Percentiles rank a stretch among this genome's conserved stretches.
These are phyloP conservation scores for Epichloe uncinata DNA, from an alignment of 2,329 filamentous ascomycete genomes.

Conservation along the genomic window DNA sequence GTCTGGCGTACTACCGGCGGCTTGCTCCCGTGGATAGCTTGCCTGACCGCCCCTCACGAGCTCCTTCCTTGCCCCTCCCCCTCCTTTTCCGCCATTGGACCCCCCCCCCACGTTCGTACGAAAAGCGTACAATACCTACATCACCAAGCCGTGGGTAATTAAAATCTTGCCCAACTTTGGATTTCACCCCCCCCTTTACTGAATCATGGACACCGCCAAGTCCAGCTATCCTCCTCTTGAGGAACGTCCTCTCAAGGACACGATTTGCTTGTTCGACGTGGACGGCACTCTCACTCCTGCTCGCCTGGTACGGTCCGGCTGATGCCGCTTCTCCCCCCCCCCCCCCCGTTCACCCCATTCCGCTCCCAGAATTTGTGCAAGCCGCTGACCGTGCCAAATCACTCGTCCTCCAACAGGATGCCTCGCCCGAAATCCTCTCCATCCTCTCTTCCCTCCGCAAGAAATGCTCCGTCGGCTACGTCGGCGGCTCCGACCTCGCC, in stretches of 20 bases:
- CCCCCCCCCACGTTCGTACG: neutral
- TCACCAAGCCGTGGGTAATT: no score
- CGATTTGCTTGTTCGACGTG: constrained; percentile 91
- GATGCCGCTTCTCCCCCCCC: neutral
- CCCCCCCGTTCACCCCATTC: neutral
- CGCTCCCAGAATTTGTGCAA: neutral
- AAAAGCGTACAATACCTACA: neutral
- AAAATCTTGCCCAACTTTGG: no score
- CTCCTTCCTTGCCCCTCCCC: neutral
- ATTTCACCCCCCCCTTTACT: neutral
- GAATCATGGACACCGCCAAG: constrained; percentile 26
- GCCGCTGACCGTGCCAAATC: neutral
- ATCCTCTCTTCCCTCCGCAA: constrained; percentile 70
- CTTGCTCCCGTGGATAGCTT: neutral
- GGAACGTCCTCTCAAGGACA: constrained; percentile 80
- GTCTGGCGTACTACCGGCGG: no score
- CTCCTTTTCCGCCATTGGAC: neutral
- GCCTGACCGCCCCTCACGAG: neutral
- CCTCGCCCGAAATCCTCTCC: constrained; percentile 68
- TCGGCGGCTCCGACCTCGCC: constrained; percentile 79
- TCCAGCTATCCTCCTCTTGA: constrained; percentile 57
- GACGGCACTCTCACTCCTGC: constrained; percentile 83
- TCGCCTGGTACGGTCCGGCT: constrained; percentile 45
- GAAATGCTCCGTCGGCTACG: constrained; percentile 80
- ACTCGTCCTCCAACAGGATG: constrained; percentile 34